Evolutionary conservation across 202 grass and related monocot species (phyloP).

Genomic region (Elaeis oleifera): DNA sequence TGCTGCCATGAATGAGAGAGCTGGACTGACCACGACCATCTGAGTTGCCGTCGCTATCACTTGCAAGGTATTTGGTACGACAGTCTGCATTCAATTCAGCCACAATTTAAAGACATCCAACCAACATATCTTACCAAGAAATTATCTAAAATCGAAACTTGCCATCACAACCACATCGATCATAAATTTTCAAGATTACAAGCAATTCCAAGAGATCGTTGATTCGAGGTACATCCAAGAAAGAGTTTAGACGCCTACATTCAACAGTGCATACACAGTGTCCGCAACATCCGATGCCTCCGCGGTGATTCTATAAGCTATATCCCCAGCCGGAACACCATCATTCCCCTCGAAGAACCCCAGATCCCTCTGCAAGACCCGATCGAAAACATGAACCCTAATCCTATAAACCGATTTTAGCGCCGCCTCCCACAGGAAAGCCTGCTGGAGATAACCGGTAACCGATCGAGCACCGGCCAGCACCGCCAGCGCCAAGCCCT

Average conservation of each 20-base stretch:
- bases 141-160: too few species aligned
- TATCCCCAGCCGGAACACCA: conserved; percentile 39
- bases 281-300: conserved; percentile 67
- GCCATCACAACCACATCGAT: too few species aligned
- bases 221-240: neutral
- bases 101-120: neutral
- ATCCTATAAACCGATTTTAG: conserved; percentile 34
- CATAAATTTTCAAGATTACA: too few species aligned
- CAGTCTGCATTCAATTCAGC: conserved; percentile 34
- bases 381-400: conserved; percentile 55
- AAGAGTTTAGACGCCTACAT: conserved; percentile 30
- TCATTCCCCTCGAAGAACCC: conserved; percentile 60
- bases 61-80: conserved; percentile 61
- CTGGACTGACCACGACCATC: conserved; percentile 49
- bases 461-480: conserved; percentile 32
- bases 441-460: conserved; percentile 48
- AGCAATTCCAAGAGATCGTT: too few species aligned
- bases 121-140: neutral
- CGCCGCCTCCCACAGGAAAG: conserved; percentile 62
- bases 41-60: conserved; percentile 59
- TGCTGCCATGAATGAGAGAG: conserved; percentile 43
- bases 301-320: conserved; percentile 51
- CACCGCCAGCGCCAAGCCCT: conserved; percentile 26
- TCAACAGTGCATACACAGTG: conserved; percentile 53
- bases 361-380: conserved; percentile 47